phyloP scores from a whole-genome alignment of 2,329 filamentous ascomycete species.

The Ascochyta koolunga region DNA sequence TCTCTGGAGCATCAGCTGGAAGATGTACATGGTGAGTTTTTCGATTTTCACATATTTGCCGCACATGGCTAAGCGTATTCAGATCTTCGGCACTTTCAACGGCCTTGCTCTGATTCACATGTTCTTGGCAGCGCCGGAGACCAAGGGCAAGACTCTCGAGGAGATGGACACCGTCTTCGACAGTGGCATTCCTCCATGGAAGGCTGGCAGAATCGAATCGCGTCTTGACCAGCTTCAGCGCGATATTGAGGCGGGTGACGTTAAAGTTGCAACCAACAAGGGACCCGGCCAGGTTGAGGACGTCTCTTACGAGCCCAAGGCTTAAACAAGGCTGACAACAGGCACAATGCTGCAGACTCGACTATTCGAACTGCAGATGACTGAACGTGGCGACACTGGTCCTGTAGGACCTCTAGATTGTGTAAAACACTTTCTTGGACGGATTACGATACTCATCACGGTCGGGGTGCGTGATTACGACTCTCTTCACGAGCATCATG shows the following conservation, averaged over 20 bases:
- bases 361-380: neutral
- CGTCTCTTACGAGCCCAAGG: slow-evolving; percentile 27
- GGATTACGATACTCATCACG: neutral
- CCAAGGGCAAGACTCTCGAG: slow-evolving; percentile 50
- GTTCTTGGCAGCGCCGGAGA: slow-evolving; percentile 50
- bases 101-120: slow-evolving; percentile 47
- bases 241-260: slow-evolving; percentile 47
- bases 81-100: slow-evolving; percentile 49
- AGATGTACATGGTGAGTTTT: slow-evolving; percentile 47
- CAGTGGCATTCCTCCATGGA: slow-evolving; percentile 45
- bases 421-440: neutral
- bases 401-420: neutral
- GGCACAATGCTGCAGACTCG: neutral
- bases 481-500: neutral
- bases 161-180: slow-evolving; percentile 52
- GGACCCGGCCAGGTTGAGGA: slow-evolving; percentile 17
- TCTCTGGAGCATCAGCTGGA: slow-evolving; percentile 50
- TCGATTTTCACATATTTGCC: neutral
- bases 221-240: slow-evolving; percentile 43
- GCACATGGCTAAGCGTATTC: neutral
- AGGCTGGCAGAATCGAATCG: slow-evolving; percentile 33
- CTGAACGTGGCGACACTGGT: neutral
- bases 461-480: neutral
- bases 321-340: neutral
- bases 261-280: slow-evolving; percentile 30